phyloP scores from a whole-genome alignment of 768 basidiomycete species.

The Lentinula aciculospora region DNA sequence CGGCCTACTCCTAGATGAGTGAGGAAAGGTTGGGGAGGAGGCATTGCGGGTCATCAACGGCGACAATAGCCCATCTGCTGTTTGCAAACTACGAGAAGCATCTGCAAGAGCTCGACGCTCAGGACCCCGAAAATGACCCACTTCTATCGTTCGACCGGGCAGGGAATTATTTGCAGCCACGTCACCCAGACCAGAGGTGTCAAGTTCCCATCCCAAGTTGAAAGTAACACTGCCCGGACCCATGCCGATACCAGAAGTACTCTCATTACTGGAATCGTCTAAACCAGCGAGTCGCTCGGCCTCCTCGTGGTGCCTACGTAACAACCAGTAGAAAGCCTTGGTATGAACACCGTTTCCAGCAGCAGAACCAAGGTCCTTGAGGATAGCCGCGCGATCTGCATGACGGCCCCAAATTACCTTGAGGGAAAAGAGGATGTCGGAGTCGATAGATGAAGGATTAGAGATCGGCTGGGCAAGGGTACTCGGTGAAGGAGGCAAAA shows the following conservation, averaged over 20 bases:
- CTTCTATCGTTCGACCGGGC: slow-evolving; percentile 13
- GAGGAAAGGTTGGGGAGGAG: slow-evolving; percentile 13
- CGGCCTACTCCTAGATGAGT: slow-evolving; percentile 14
- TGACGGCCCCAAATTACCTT: slow-evolving; percentile 82
- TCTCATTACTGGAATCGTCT: slow-evolving; percentile 17
- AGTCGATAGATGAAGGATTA: slow-evolving; percentile 66
- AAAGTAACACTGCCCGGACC: slow-evolving; percentile 22
- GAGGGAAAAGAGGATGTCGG: slow-evolving; percentile 71
- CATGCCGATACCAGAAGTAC: slow-evolving; percentile 11
- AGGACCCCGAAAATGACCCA: neutral
- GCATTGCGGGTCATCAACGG: slow-evolving; percentile 12
- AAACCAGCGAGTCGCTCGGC: slow-evolving; percentile 41
- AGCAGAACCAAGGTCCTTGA: slow-evolving; percentile 62
- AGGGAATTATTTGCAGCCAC: slow-evolving; percentile 21
- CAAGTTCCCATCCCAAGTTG: slow-evolving; percentile 34
- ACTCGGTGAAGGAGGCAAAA: slow-evolving; percentile 57
- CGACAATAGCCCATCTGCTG: slow-evolving; percentile 18
- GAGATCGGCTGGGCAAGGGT: slow-evolving; percentile 66
- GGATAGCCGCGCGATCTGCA: slow-evolving; percentile 52
- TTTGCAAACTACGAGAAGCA: neutral
- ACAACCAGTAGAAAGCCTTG: slow-evolving; percentile 86
- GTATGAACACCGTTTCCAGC: slow-evolving; percentile 67
- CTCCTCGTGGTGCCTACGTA: slow-evolving; percentile 70
- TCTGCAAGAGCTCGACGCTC: neutral
- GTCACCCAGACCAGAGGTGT: slow-evolving; percentile 18